Conservation (phyloP, 2,329 filamentous ascomycete species). For the Penicillium sp. region DNA sequence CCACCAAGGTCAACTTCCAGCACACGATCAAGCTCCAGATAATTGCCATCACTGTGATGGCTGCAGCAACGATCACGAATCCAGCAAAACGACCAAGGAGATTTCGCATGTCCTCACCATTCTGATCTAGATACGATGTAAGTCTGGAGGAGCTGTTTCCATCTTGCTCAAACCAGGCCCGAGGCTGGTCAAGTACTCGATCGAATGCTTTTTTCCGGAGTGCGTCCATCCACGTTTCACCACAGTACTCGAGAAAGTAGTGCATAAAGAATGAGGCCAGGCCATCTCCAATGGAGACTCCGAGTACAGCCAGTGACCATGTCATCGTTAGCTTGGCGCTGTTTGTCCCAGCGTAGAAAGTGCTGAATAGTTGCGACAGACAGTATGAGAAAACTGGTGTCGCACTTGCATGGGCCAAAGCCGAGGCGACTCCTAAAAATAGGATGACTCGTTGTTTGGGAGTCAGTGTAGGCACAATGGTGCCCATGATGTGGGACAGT, state of each 20-base stretch:
- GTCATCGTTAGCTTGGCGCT: slow-evolving; percentile 59
- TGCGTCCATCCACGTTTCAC: slow-evolving; percentile 76
- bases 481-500: slow-evolving; percentile 65
- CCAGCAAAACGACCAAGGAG: slow-evolving; percentile 79
- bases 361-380: slow-evolving; percentile 73
- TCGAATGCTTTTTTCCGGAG: slow-evolving; percentile 72
- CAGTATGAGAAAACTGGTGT: slow-evolving; percentile 78
- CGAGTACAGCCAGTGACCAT: slow-evolving; percentile 75
- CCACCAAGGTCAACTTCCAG: slow-evolving; percentile 82
- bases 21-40: slow-evolving; percentile 75
- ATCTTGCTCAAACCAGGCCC: slow-evolving; percentile 76
- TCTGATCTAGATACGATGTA: slow-evolving; percentile 75
- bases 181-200: slow-evolving; percentile 75
- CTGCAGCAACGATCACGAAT: slow-evolving; percentile 67
- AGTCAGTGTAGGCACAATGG: slow-evolving; percentile 72
- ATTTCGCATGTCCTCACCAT: slow-evolving; percentile 86
- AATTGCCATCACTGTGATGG: slow-evolving; percentile 73
- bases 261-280: slow-evolving; percentile 69
- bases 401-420: slow-evolving; percentile 68
- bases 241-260: slow-evolving; percentile 73
- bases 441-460: slow-evolving; percentile 60
- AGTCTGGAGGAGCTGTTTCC: slow-evolving; percentile 69
- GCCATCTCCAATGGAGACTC: slow-evolving; percentile 71
- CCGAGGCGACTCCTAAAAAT: slow-evolving; percentile 64
- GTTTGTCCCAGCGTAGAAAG: slow-evolving; percentile 66